Conservation (phyloP, 2,329 filamentous ascomycete species). For the Aaosphaeria pasadenensis region DNA sequence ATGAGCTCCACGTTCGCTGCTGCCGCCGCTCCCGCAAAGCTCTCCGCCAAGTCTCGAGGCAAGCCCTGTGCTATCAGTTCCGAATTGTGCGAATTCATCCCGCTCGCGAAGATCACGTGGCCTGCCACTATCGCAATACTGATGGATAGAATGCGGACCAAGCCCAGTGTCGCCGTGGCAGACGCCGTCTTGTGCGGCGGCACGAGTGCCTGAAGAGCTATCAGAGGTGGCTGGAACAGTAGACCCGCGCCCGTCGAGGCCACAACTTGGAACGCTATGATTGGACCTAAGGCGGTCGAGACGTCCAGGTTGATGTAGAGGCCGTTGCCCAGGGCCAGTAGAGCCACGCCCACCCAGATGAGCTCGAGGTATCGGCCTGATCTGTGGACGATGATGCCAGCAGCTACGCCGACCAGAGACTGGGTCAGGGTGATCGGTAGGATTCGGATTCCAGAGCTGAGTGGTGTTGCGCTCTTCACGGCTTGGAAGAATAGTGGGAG, state of each 20-base stretch:
- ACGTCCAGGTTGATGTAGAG: slow-evolving; percentile 11
- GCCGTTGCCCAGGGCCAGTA: slow-evolving; percentile 11
- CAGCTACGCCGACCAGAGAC: slow-evolving; percentile 44
- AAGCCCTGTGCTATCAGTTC: not conserved
- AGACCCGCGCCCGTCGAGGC: slow-evolving; percentile 46
- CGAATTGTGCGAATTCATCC: slow-evolving; percentile 53
- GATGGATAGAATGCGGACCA: slow-evolving; percentile 38
- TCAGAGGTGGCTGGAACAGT: slow-evolving; percentile 50
- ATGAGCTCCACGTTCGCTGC: not conserved
- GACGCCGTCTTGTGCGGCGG: slow-evolving; percentile 46
- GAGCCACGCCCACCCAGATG: slow-evolving; percentile 9
- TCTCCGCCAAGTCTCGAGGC: not conserved
- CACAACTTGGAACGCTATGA: slow-evolving; percentile 47
- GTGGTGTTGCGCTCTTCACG: slow-evolving; percentile 55
- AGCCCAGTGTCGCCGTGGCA: slow-evolving; percentile 50
- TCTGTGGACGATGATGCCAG: slow-evolving; percentile 39
- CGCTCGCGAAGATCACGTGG: slow-evolving; percentile 46
- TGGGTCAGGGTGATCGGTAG: slow-evolving; percentile 49
- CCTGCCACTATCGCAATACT: slow-evolving; percentile 44
- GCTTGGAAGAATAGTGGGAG: slow-evolving; percentile 69
- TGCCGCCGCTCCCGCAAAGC: not conserved
- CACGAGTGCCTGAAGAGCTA: slow-evolving; percentile 48
- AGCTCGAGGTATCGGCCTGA: slow-evolving; percentile 30
- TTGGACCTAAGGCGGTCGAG: slow-evolving; percentile 8
- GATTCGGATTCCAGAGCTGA: slow-evolving; percentile 55